Percentiles rank a stretch among this genome's conserved stretches.
phyloP scores from a whole-genome alignment of 2,329 filamentous ascomycete species.

The Teratosphaeria epicoccoides region DNA sequence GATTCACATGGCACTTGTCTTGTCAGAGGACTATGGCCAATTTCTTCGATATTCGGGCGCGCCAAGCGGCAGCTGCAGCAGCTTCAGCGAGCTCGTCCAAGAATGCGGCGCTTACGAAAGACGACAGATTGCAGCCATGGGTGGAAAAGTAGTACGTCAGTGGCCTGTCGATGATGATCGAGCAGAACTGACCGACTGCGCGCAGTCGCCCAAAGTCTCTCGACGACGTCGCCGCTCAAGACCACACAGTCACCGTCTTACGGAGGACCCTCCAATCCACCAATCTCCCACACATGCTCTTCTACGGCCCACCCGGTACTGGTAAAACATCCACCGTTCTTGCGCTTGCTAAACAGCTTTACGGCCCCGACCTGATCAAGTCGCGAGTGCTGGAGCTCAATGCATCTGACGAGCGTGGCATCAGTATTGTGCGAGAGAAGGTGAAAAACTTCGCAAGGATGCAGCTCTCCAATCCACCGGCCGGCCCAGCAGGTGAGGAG shows the following conservation, averaged over 20 bases:
- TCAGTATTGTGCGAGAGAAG: slow-evolving; percentile 92
- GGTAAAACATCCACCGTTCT: slow-evolving; percentile 98
- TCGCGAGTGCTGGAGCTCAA: slow-evolving; percentile 97
- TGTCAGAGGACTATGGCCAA: slow-evolving; percentile 68
- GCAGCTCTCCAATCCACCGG: slow-evolving; percentile 75
- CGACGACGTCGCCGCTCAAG: slow-evolving; percentile 90
- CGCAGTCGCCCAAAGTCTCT: slow-evolving; percentile 82
- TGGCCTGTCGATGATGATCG: slow-evolving; percentile 1
- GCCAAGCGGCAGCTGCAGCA: slow-evolving; percentile 57
- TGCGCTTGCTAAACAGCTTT: slow-evolving; percentile 92
- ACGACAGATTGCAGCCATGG: slow-evolving; percentile 75
- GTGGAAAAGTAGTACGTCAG: slow-evolving; percentile 89
- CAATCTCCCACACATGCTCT: slow-evolving; percentile 98
- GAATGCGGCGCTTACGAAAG: slow-evolving; percentile 49
- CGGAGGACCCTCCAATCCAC: slow-evolving; percentile 87
- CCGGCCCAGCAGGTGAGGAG: slow-evolving; percentile 46
- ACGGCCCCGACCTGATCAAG: slow-evolving; percentile 87
- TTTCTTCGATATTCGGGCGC: slow-evolving; percentile 93
- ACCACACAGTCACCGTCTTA: slow-evolving; percentile 89
- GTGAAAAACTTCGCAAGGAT: slow-evolving; percentile 97
- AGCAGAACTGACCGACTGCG: slow-evolving; percentile 5
- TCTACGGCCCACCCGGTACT: slow-evolving; percentile 94
- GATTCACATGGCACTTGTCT: too few relatives aligned
- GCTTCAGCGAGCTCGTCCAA: slow-evolving; percentile 59
- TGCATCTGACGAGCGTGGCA: slow-evolving; percentile 96